phyloP scores from a whole-genome alignment of 257 asterid genomes.

The Forsythia suspensa region DNA sequence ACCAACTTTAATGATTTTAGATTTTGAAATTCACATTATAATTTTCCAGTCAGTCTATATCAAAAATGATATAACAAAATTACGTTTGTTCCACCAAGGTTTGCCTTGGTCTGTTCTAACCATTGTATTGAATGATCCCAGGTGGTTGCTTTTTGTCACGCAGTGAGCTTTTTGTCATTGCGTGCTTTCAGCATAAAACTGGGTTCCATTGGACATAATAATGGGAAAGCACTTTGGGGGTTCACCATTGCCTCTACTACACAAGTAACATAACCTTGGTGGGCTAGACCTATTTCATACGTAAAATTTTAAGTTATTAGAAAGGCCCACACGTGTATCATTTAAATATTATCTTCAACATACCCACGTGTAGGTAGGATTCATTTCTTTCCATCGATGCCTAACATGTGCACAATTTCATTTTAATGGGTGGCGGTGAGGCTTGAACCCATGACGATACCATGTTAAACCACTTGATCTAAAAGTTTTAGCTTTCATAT shows the following conservation, averaged over 20 bases:
- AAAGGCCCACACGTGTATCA: too few relatives aligned
- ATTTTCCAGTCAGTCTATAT: neutral
- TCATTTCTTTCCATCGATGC: too few relatives aligned
- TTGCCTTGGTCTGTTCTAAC: neutral
- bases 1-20: slow-evolving; percentile 7
- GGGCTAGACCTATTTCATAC: neutral
- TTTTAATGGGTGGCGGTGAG: too few relatives aligned
- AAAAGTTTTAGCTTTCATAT: too few relatives aligned
- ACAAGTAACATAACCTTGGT: neutral
- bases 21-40: neutral
- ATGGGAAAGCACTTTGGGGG: neutral
- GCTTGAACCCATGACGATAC: too few relatives aligned
- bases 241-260: neutral
- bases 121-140: neutral
- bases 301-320: too few relatives aligned
- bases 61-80: neutral
- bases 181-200: neutral
- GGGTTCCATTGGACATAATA: neutral
- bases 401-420: too few relatives aligned
- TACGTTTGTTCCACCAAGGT: neutral
- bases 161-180: neutral
- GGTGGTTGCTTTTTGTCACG: neutral
- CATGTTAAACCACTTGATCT: too few relatives aligned
- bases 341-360: too few relatives aligned
- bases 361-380: too few relatives aligned